A percentile compares a stretch with the other conserved stretches of the same genome.
Evolutionary conservation across 345 rosid genomes (phyloP).

Genomic region (Hibiscus tridactylites): DNA sequence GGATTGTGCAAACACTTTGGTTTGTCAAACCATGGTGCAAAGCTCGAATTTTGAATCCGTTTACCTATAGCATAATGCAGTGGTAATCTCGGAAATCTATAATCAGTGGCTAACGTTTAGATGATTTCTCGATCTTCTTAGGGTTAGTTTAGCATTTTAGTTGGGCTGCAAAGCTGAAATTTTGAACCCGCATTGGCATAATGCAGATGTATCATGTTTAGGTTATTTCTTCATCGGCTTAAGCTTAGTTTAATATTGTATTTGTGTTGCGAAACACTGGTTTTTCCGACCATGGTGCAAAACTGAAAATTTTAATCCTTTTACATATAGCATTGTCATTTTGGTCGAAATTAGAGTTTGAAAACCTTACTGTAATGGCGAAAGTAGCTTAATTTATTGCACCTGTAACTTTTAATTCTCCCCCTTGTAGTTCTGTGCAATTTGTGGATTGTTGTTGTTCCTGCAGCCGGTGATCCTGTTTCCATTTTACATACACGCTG

Average conservation of each 20-base stretch:
- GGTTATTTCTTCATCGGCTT: background rate
- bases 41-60: background rate
- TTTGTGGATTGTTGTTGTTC: slow-evolving; percentile 49
- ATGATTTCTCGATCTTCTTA: background rate
- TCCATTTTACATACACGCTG: slow-evolving; percentile 55
- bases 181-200: background rate
- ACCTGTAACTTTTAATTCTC: slow-evolving; percentile 1
- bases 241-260: background rate
- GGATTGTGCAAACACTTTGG: background rate
- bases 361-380: background rate
- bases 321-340: background rate
- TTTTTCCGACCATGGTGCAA: background rate
- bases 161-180: background rate
- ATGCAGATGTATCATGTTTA: background rate
- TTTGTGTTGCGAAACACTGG: background rate
- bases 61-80: slow-evolving; percentile 35
- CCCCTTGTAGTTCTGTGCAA: slow-evolving; percentile 47
- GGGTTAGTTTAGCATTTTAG: background rate
- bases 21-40: background rate
- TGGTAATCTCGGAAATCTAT: slow-evolving; percentile 32
- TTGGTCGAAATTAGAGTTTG: background rate
- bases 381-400: background rate
- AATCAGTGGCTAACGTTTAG: background rate
- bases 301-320: background rate
- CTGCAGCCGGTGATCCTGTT: slow-evolving; percentile 50